Percentiles rank a stretch among this genome's conserved stretches.
phyloP scores from a whole-genome alignment of 352 stramenopile genomes.

The Phytophthora litchii region DNA sequence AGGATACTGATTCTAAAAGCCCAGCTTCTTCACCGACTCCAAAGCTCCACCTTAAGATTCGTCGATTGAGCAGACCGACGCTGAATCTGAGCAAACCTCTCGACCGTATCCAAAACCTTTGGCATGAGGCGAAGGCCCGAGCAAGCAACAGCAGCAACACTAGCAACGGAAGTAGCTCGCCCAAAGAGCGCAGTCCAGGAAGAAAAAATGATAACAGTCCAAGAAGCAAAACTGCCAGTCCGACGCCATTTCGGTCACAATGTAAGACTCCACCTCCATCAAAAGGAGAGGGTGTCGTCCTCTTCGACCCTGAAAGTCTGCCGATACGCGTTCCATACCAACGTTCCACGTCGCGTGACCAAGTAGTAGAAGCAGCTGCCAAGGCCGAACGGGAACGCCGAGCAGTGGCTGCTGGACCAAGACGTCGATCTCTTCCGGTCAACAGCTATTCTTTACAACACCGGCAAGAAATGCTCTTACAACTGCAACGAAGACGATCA shows the following conservation, averaged over 20 bases:
- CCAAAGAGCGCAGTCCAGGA: conserved; percentile 12
- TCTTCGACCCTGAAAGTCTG: conserved; percentile 55
- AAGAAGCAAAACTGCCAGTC: conserved; percentile 18
- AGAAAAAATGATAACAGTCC: conserved; percentile 12
- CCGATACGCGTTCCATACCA: conserved; percentile 18
- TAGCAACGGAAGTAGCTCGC: conserved; percentile 26
- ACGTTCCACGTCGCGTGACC: conserved; percentile 27
- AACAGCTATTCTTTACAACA: conserved; percentile 45
- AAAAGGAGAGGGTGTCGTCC: conserved; percentile 39
- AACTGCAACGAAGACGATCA: conserved; percentile 28
- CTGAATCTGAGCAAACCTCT: conserved; percentile 29
- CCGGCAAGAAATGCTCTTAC: conserved; percentile 30
- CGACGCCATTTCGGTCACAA: conserved; percentile 16
- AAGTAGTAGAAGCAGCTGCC: conserved; percentile 16
- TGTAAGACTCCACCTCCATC: conserved; percentile 18
- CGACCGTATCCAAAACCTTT: conserved; percentile 33
- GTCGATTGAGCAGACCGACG: conserved; percentile 20
- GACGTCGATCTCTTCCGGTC: conserved; percentile 55
- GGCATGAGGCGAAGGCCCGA: conserved; percentile 29
- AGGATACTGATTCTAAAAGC: conserved; percentile 13
- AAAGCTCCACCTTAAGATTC: conserved; percentile 35
- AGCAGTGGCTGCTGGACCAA: conserved; percentile 16
- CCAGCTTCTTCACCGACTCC: conserved; percentile 12
- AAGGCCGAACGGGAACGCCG: conserved; percentile 24
- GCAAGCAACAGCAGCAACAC: conserved; percentile 25